Evolutionary conservation across 805 yeast species (phyloP), one percentile per base, ranked within the genome.

Genomic region (Wickerhamiella kurtzmanii): DNA sequence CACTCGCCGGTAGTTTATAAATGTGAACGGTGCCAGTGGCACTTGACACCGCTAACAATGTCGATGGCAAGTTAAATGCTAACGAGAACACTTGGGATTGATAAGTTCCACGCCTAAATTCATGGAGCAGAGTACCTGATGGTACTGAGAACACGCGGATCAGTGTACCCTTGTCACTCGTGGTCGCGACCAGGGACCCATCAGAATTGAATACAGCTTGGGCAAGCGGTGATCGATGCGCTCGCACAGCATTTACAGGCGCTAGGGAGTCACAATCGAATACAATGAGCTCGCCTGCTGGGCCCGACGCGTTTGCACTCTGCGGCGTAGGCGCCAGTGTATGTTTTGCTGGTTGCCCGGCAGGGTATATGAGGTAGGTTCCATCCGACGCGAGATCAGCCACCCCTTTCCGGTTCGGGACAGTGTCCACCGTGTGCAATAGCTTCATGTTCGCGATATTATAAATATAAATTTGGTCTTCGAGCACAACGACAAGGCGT

Each of bases 1-100:
- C 35, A 22, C 43, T 22, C 21, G 38, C 42, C 48, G 25, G 25
- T 8, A 50, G 53, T 35, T 40, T 37, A 70, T 89, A 92, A 36
- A 92, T 77, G 63, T 92, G 99, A 19, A 92, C 88, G 0, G 99
- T 92, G 40, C 84, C 94, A 18, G 94, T 85, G 2, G 94, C 77
- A 22, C 94, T 81, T 9, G 89, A 77, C 21, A 89, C 95, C n/a
- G 85, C 75, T 25, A 92, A 67, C 51, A 81, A 75, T 15, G 71
- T 70, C 50, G 82, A 79, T 52, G 82, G 82, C 21, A 70, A 66
- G 51, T 85, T 81, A 64, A 92, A 92, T 35, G 76, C 71, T 53
- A 92, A 68, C 9, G 94, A 80, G 56, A 76, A 77, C 16, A 92
- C 83, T 51, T 70, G 74, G 2, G 96, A 83, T 2, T 85, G 83